A percentile compares a stretch with the other conserved stretches of the same genome.
These are phyloP conservation scores for Xylaria acuta DNA, from an alignment of 495 filamentous ascomycete genomes.

Conservation along the genomic window DNA sequence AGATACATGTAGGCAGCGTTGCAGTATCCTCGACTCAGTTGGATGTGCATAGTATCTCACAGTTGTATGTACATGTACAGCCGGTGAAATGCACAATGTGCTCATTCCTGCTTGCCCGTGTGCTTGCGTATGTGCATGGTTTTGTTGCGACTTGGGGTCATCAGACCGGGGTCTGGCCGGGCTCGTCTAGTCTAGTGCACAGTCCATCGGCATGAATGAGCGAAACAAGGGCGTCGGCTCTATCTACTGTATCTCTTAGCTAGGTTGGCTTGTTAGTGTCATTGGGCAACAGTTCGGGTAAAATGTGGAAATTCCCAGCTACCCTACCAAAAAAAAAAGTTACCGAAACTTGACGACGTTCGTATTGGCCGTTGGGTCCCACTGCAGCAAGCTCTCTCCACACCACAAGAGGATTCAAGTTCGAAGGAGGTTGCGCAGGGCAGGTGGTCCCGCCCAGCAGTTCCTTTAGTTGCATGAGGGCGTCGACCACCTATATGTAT, in stretches of 20 bases:
- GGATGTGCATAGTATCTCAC: too few species aligned
- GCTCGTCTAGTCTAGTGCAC: background rate
- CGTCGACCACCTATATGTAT: too few species aligned
- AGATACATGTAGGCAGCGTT: background rate
- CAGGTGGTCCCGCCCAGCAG: background rate
- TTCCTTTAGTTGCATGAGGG: background rate
- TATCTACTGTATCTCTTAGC: background rate
- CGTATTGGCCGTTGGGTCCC: background rate
- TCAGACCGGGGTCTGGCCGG: slow-evolving; percentile 31
- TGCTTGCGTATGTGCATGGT: slow-evolving; percentile 33
- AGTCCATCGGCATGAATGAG: slow-evolving; percentile 10
- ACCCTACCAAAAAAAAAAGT: slow-evolving; percentile 17
- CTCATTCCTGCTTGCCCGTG: slow-evolving; percentile 31
- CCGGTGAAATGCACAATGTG: slow-evolving; percentile 37
- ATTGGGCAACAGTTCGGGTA: slow-evolving; percentile 39
- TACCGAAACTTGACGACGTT: background rate
- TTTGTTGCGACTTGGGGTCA: slow-evolving; percentile 37
- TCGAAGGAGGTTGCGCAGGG: background rate
- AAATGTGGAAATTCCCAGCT: slow-evolving; percentile 37
- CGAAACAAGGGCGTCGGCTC: slow-evolving; percentile 11
- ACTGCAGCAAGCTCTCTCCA: background rate
- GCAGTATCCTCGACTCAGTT: slow-evolving; percentile 1
- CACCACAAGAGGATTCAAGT: too few species aligned
- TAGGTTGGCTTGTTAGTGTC: slow-evolving; percentile 1
- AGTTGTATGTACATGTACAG: background rate